These are phyloP conservation scores for Litsea cubeba DNA, from an alignment of 164 flowering plant genomes.

Conservation along the genomic window DNA sequence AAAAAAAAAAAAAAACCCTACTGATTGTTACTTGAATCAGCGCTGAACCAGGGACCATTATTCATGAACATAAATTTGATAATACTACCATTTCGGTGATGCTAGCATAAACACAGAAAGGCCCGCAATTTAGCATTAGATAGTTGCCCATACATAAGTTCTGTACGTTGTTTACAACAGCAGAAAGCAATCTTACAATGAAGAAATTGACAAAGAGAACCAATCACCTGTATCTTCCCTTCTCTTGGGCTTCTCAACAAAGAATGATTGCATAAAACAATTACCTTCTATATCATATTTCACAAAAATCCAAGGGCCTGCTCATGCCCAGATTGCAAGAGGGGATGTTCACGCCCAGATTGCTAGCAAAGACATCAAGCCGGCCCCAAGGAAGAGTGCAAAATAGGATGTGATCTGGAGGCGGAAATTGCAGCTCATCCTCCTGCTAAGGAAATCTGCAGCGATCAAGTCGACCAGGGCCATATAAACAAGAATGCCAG, in stretches of 20 bases:
- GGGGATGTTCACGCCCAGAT: conserved; percentile 61
- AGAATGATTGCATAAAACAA: neutral
- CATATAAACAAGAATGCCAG: conserved; percentile 90
- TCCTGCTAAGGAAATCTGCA: conserved; percentile 88
- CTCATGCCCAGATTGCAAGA: neutral
- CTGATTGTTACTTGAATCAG: no score
- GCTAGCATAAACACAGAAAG: no score
- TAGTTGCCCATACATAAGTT: no score
- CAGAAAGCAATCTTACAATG: no score
- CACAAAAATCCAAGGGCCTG: no score
- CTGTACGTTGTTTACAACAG: no score
- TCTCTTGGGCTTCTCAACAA: neutral
- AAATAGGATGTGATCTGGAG: conserved; percentile 73
- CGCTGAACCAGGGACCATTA: no score
- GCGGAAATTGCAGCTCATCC: conserved; percentile 77
- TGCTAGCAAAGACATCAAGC: conserved; percentile 73
- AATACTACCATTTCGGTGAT: no score
- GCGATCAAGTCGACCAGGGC: conserved; percentile 91
- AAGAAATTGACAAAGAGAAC: no score
- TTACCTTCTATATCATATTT: neutral
- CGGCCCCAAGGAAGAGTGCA: conserved; percentile 73
- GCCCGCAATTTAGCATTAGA: no score
- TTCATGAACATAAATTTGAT: no score
- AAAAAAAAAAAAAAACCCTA: no score
- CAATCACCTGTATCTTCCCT: neutral